Percentiles rank a stretch among this genome's conserved stretches.
Evolutionary conservation across 805 yeast genomes (phyloP).

Genomic region (Zygosaccharomyces bisporus): DNA sequence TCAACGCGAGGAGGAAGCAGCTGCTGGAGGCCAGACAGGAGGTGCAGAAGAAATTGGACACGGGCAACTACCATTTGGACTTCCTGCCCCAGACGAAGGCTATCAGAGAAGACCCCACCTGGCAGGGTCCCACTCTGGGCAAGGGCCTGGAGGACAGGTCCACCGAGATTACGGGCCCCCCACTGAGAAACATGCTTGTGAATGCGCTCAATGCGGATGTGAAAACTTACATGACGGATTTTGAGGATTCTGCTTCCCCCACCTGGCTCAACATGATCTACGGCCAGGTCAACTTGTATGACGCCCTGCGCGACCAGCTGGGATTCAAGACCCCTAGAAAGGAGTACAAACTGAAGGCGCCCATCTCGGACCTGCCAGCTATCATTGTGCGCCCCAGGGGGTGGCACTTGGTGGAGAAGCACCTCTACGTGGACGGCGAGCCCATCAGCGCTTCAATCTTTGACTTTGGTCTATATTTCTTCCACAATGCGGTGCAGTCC

Average conservation of each 20-base stretch:
- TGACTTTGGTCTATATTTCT: conserved; percentile 77
- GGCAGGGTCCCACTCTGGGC: conserved; percentile 73
- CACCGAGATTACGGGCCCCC: conserved; percentile 82
- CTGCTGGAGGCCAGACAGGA: conserved; percentile 58
- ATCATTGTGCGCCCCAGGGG: conserved; percentile 85
- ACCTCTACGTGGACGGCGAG: conserved; percentile 65
- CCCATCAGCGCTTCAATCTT: conserved; percentile 74
- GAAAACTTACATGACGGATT: conserved; percentile 82
- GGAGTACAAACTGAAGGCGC: conserved; percentile 51
- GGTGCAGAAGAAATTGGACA: conserved; percentile 58
- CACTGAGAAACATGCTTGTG: conserved; percentile 78
- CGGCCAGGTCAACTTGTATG: conserved; percentile 77
- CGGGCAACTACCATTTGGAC: conserved; percentile 52
- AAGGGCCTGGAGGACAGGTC: conserved; percentile 72
- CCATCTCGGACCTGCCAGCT: conserved; percentile 49
- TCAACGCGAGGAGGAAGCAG: conserved; percentile 56
- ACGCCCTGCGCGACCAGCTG: conserved; percentile 67
- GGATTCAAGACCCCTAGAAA: conserved; percentile 44
- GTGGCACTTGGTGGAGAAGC: conserved; percentile 79
- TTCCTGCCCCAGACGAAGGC: conserved; percentile 64
- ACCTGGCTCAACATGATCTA: conserved; percentile 77
- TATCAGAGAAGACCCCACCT: conserved; percentile 66
- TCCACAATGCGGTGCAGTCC: conserved; percentile 63
- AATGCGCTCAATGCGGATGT: conserved; percentile 77
- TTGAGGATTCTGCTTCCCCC: conserved; percentile 81